phyloP scores from a whole-genome alignment of 768 basidiomycete genomes.

The Trametes sanguinea region DNA sequence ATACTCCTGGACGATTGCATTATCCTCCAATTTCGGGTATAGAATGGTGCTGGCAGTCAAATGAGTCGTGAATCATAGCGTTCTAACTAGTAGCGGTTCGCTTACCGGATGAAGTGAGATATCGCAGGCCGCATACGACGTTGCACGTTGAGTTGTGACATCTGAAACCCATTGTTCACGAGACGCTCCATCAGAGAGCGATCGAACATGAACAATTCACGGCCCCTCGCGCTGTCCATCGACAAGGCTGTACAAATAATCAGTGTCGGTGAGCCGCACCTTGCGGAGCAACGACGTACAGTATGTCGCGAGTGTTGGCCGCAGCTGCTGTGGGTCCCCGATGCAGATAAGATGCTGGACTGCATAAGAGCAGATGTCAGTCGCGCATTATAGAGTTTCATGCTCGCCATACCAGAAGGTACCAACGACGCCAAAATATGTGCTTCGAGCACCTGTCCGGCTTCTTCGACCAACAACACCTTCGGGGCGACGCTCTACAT shows the following conservation, averaged over 20 bases:
- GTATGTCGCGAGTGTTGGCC: conserved; percentile 66
- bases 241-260: conserved; percentile 52
- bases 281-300: conserved; percentile 38
- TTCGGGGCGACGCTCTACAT: conserved; percentile 57
- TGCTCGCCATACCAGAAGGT: conserved; percentile 18
- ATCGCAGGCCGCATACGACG: conserved; percentile 75
- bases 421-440: conserved; percentile 69
- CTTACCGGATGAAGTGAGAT: conserved; percentile 58
- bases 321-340: conserved; percentile 78
- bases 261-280: too few species aligned
- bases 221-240: conserved; percentile 63
- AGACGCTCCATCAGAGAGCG: conserved; percentile 78
- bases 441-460: conserved; percentile 80
- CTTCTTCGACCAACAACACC: conserved; percentile 76
- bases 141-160: conserved; percentile 73
- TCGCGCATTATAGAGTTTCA: too few species aligned
- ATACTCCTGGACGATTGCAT: conserved; percentile 51
- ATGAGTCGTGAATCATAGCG: not conserved
- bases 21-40: conserved; percentile 62
- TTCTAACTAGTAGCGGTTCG: not conserved
- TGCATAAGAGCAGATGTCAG: conserved; percentile 26
- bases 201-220: conserved; percentile 54
- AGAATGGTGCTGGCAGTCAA: conserved; percentile 48
- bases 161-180: conserved; percentile 51
- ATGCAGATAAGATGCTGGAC: conserved; percentile 77